Evolutionary conservation across 208 protist species (phyloP).

Genomic region (Acanthamoeba triangularis): DNA sequence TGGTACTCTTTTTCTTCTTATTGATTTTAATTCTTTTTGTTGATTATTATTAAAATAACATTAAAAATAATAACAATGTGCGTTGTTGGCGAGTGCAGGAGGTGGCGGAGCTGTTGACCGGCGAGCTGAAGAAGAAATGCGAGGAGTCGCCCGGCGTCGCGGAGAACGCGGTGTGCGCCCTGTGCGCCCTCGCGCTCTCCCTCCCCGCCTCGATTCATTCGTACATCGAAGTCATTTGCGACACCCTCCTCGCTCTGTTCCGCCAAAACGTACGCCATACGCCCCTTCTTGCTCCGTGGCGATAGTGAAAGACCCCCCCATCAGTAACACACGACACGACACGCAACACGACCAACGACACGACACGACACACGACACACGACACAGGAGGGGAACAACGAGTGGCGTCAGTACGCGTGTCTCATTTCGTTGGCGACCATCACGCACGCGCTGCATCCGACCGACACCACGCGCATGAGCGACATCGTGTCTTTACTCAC

Average conservation of each 20-base stretch:
- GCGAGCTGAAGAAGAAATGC: constrained; percentile 46
- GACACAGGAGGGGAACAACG: neutral
- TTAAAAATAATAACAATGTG: too few species aligned
- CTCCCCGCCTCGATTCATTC: constrained; percentile 49
- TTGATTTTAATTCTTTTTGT: too few species aligned
- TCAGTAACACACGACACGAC: neutral
- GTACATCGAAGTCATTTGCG: constrained; percentile 72
- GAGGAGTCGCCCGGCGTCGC: constrained; percentile 60
- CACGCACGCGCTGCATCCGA: constrained; percentile 66
- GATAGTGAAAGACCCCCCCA: too few species aligned
- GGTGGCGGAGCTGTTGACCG: constrained; percentile 59
- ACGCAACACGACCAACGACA: too few species aligned
- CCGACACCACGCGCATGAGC: constrained; percentile 42
- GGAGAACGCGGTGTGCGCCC: constrained; percentile 49
- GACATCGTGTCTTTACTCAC: constrained; percentile 50
- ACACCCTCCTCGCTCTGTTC: constrained; percentile 54
- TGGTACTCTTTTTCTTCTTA: neutral
- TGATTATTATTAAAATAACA: neutral
- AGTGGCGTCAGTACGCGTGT: constrained; percentile 41
- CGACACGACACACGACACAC: neutral
- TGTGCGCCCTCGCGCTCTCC: constrained; percentile 12
- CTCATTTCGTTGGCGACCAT: constrained; percentile 8
- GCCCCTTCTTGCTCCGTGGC: neutral
- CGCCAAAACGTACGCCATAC: neutral
- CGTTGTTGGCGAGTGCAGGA: constrained; percentile 29